Percentiles rank a stretch among this genome's conserved stretches.
Conservation (phyloP, 2,329 filamentous ascomycete genomes). For the Exophiala sideris region DNA sequence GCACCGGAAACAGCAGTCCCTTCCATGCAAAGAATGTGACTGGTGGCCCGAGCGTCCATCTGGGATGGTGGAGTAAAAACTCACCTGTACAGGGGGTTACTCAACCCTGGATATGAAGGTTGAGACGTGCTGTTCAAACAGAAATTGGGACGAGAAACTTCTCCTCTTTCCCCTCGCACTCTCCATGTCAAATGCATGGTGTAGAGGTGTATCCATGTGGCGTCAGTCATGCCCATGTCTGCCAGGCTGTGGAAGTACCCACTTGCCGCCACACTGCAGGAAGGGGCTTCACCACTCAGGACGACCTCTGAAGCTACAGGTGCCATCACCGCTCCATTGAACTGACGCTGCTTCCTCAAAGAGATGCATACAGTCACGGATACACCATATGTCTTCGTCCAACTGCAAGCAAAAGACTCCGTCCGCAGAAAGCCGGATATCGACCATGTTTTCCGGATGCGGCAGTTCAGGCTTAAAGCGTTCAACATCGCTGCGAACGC, state of each 20-base stretch:
- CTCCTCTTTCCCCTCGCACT: too few relatives aligned
- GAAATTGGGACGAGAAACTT: not conserved
- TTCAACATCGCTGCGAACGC: constrained; percentile 11
- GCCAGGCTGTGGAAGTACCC: not conserved
- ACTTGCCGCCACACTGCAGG: constrained; percentile 1
- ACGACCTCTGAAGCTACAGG: not conserved
- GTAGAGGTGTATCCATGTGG: not conserved
- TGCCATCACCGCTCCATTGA: not conserved
- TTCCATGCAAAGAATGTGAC: constrained; percentile 17
- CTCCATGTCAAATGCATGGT: too few relatives aligned
- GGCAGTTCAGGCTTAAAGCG: constrained; percentile 14
- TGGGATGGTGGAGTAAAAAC: constrained; percentile 7
- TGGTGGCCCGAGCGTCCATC: constrained; percentile 16
- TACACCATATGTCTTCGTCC: constrained; percentile 14
- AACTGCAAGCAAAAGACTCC: constrained; percentile 18
- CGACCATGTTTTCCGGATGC: constrained; percentile 18
- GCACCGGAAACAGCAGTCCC: not conserved
- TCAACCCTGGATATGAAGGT: not conserved
- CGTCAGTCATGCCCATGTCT: not conserved
- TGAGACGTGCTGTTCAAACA: not conserved
- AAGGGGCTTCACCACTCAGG: not conserved
- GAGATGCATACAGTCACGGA: not conserved
- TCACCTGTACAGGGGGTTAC: not conserved
- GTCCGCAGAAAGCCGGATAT: constrained; percentile 10
- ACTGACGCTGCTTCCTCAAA: not conserved